Conservation (phyloP, 495 filamentous ascomycete species). For the Podospora tetraspora region DNA sequence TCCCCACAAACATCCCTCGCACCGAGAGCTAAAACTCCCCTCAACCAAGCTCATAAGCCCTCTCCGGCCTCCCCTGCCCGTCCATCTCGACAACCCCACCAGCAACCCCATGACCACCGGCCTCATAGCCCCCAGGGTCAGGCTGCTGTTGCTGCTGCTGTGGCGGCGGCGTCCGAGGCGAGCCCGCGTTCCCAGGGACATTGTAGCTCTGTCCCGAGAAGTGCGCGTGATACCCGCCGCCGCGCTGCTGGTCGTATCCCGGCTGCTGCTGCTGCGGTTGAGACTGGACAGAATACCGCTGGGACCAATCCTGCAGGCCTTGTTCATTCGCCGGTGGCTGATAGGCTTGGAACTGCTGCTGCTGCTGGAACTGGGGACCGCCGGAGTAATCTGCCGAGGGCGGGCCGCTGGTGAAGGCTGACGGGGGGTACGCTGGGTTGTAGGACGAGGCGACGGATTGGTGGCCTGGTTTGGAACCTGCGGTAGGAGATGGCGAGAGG, state of each 20-base stretch:
- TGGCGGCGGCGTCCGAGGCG: not conserved
- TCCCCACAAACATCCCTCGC: not conserved
- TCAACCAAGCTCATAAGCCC: not conserved
- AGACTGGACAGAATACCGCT: not conserved
- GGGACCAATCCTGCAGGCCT: not conserved
- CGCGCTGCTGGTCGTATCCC: not conserved
- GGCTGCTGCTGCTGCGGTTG: not conserved
- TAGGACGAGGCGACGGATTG: constrained; percentile 2
- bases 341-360: not conserved
- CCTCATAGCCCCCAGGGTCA: not conserved
- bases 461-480: constrained; percentile 1
- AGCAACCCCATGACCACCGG: not conserved
- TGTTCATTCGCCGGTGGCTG: not conserved
- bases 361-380: not conserved
- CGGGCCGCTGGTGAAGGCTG: not conserved
- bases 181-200: not conserved
- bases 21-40: not conserved
- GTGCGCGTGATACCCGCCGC: not conserved
- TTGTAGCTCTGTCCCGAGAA: not conserved
- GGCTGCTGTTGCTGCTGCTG: not conserved
- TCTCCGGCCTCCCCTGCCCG: not conserved
- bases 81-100: not conserved
- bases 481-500: not conserved
- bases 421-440: not conserved
- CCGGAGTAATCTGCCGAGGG: not conserved